Evolutionary conservation across 768 basidiomycete species (phyloP).

Genomic region (Gautieria morchelliformis): DNA sequence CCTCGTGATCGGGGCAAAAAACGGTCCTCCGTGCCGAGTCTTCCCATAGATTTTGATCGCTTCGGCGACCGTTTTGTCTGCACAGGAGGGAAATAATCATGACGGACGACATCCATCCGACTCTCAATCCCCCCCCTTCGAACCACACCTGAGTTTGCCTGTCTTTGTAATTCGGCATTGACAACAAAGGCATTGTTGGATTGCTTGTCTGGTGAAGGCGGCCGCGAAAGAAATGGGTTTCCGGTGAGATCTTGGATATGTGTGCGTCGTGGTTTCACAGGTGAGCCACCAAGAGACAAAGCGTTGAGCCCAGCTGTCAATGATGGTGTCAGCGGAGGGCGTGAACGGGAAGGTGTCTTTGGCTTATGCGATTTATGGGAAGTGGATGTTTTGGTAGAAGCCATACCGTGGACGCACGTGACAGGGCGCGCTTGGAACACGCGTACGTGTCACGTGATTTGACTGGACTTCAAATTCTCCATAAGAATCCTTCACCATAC

Average conservation of each 20-base stretch:
- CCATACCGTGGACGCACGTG: neutral
- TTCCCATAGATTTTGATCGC: slow-evolving; percentile 47
- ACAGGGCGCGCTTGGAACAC: neutral
- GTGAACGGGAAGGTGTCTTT: slow-evolving; percentile 39
- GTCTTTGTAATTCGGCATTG: slow-evolving; percentile 46
- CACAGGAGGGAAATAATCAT: slow-evolving; percentile 60
- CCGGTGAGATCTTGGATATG: slow-evolving; percentile 3
- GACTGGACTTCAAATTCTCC: neutral
- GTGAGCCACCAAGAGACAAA: slow-evolving; percentile 13
- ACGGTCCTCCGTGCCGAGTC: slow-evolving; percentile 1
- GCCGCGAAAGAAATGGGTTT: slow-evolving; percentile 28
- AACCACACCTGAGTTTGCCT: slow-evolving; percentile 60
- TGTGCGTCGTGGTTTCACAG: slow-evolving; percentile 20
- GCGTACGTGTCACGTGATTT: slow-evolving; percentile 5
- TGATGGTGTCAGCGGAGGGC: slow-evolving; percentile 39
- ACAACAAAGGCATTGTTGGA: slow-evolving; percentile 35
- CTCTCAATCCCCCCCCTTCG: slow-evolving; percentile 71
- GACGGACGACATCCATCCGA: slow-evolving; percentile 64
- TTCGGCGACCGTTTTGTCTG: slow-evolving; percentile 46
- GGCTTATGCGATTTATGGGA: slow-evolving; percentile 17
- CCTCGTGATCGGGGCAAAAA: slow-evolving; percentile 8
- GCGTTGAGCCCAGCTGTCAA: slow-evolving; percentile 30
- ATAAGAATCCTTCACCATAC: no score
- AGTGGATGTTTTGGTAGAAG: slow-evolving; percentile 6
- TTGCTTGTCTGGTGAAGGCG: slow-evolving; percentile 59